Evolutionary conservation across 2,329 filamentous ascomycete species (phyloP), one percentile per base, ranked within the genome.

Genomic region (Rhytidhysteron rufulum): DNA sequence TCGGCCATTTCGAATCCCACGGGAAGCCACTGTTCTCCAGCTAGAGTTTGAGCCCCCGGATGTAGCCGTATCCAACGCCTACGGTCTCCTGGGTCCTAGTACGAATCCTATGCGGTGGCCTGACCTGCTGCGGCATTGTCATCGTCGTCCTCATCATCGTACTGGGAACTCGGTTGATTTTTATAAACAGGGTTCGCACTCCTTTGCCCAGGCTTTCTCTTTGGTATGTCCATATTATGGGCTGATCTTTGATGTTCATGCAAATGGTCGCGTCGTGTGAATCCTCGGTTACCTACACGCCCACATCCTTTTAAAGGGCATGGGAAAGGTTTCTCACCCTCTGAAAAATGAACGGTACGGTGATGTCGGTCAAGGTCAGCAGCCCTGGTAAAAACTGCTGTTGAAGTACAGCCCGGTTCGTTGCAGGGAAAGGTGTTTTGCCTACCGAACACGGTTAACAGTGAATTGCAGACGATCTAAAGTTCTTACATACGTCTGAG

Each of bases 191-290:
- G 22, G 5, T 16, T 17, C 10, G 38, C 38, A 17, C 17, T 16
- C 4, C 59, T 48, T 47, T 64, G 59, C 7, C 59, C 59, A 4
- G 59, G 55, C 36, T 47, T 45, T 22, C 60, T 47, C 51, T 70
- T 71, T 15, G 65, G 66, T 31, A 70, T 66, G 35, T 74, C 65
- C 33, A 70, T 57, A 40, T 73, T 68, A 52, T 82, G 79, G 44
- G 72, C 78, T 31, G 74, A 74, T 38, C 78, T 64, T 38, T 76
- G 55, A 54, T 82, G 79, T 51, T 81, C 79, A 29, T 67, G 68
- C 30, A 79, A 63, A 51, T 82, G 78, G 50, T 82, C 79, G 38
- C 70, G 66, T 5, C 78, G 67, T 4, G 73, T 73, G 50, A 81
- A 82, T 1, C 77, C 78, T 43, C 61, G 62, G 31, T 57, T 51